phyloP scores from a whole-genome alignment of 2,329 filamentous ascomycete species.

The Chaetoscypha palmicola region DNA sequence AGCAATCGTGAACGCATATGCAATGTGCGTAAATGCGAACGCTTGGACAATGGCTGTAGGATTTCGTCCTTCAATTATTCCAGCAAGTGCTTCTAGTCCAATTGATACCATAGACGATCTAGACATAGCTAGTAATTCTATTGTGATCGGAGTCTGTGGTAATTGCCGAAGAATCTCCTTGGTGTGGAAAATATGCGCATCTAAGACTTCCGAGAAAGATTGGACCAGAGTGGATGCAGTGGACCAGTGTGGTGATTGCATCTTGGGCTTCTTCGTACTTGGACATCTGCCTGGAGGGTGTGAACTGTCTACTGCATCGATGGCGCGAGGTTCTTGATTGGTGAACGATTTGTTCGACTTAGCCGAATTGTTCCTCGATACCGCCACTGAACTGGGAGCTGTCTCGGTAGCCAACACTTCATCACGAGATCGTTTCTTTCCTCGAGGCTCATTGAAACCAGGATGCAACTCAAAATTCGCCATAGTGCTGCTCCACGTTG shows the following conservation, averaged over 20 bases:
- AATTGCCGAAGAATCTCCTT: conserved; percentile 17
- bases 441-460: conserved; percentile 10
- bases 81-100: conserved; percentile 22
- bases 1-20: conserved; percentile 21
- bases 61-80: conserved; percentile 21
- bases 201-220: conserved; percentile 22
- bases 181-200: conserved; percentile 22
- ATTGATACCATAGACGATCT: conserved; percentile 21
- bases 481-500: conserved; percentile 7
- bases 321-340: background rate
- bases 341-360: background rate
- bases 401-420: conserved; percentile 10
- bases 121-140: conserved; percentile 22
- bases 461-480: conserved; percentile 11
- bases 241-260: conserved; percentile 18
- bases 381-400: background rate
- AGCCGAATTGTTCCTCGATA: conserved; percentile 1
- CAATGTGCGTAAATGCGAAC: conserved; percentile 26
- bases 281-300: conserved; percentile 17
- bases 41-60: conserved; percentile 22
- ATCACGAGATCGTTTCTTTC: conserved; percentile 14
- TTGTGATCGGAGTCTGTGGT: conserved; percentile 13
- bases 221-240: conserved; percentile 16
- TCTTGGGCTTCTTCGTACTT: conserved; percentile 13
- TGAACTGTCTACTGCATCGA: conserved; percentile 5